These are phyloP conservation scores for Tetracladium maxilliforme DNA, from an alignment of 2,329 filamentous ascomycete genomes.

Conservation along the genomic window DNA sequence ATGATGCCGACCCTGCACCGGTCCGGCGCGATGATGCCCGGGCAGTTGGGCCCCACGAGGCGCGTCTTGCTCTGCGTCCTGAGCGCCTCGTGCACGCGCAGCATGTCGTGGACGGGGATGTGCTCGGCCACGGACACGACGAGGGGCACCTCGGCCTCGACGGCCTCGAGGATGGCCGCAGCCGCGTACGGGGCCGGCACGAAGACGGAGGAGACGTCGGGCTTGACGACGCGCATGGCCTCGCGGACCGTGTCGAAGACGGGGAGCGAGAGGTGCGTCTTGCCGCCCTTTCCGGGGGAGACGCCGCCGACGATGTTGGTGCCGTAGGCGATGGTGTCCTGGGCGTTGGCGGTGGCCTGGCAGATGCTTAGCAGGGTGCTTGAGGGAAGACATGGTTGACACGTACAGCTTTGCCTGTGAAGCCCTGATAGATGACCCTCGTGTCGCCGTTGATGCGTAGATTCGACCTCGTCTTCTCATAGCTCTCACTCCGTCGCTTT, in stretches of 20 bases:
- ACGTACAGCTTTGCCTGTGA: slow-evolving; percentile 31
- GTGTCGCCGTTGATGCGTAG: slow-evolving; percentile 49
- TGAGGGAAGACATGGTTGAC: too few species aligned
- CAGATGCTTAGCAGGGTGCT: slow-evolving; percentile 3
- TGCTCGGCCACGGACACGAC: slow-evolving; percentile 71
- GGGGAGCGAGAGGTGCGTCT: slow-evolving; percentile 53
- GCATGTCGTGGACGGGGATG: slow-evolving; percentile 64
- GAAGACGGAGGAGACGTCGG: slow-evolving; percentile 60
- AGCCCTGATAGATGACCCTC: slow-evolving; percentile 50
- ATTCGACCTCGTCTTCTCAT: slow-evolving; percentile 40
- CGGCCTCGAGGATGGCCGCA: slow-evolving; percentile 56
- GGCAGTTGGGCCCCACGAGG: slow-evolving; percentile 68
- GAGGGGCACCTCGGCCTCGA: slow-evolving; percentile 64
- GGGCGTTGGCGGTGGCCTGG: slow-evolving; percentile 54
- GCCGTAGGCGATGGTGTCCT: slow-evolving; percentile 58
- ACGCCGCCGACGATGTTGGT: slow-evolving; percentile 65
- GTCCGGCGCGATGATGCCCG: slow-evolving; percentile 63
- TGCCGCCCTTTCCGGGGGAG: slow-evolving; percentile 49
- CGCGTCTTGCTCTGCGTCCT: slow-evolving; percentile 57
- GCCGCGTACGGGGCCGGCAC: slow-evolving; percentile 54
- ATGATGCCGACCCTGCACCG: slow-evolving; percentile 57
- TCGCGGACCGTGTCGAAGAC: slow-evolving; percentile 49
- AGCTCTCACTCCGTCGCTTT: too few species aligned
- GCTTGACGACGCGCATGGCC: slow-evolving; percentile 44
- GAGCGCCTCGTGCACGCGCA: slow-evolving; percentile 55